phyloP scores from a whole-genome alignment of 306 rosid species.

The Medicago truncatula region MtrunA17r5.0-ANR NC_053042.1:15012001-15012500 shows the following conservation, averaged over 20 bases:
- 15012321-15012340: conserved; percentile 44
- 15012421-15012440: conserved; percentile 63
- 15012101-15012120: conserved; percentile 59
- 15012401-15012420: conserved; percentile 59
- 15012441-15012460: conserved; percentile 59
- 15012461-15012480: conserved; percentile 69
- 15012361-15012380: conserved; percentile 65
- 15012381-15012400: conserved; percentile 65
- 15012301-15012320: conserved; percentile 51
- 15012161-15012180: conserved; percentile 56
- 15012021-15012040: conserved; percentile 56
- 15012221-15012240: conserved; percentile 59
- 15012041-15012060: conserved; percentile 65
- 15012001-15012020: conserved; percentile 62
- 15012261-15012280: conserved; percentile 61
- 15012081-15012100: conserved; percentile 69
- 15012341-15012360: conserved; percentile 64
- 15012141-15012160: conserved; percentile 42
- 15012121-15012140: conserved; percentile 55
- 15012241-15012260: conserved; percentile 62
- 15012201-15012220: conserved; percentile 57
- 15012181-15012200: conserved; percentile 48
- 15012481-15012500: conserved; percentile 65
- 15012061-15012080: conserved; percentile 61
- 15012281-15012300: conserved; percentile 61